Base-by-base conservation (phyloP, 768 basidiomycete species). In the Gymnopilus junonius region DNA sequence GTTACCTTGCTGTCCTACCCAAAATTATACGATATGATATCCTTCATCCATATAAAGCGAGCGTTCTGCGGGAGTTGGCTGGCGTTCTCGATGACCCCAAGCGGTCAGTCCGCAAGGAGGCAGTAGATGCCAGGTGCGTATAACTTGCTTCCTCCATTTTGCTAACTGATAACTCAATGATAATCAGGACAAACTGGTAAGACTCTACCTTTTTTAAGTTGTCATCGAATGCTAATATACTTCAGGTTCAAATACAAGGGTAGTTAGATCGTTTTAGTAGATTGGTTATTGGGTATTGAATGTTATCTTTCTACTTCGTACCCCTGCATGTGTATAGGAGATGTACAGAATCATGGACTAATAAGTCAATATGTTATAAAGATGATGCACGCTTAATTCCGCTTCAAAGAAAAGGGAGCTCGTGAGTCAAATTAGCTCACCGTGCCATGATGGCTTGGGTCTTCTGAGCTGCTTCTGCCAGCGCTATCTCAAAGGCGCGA, bases 11-110 rank as follows among this genome's bases (percentile, higher is more conserved):
- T 2, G 77, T 86, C 20, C 73, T 99, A 48, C 95, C 97, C 0
- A 82, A 80, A 40, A 82, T 88, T 34, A 85, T 98, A 53, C 87
- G 91, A 34, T 97, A 94, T 73, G 90, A 93, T 66, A 78, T 90
- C 12, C 80, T 99, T 39, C 94, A 97, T 70, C 89, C 92, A 1
- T 83, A 87, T 70, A 98, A 94, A 74, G 62, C 85, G 2, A 77
- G 71, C 0, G 91, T 97, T 23, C 74, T 98, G 55, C 87, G 87
- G 37, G 88, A 90, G 63, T 80, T 99, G 27, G 89, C 84, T 0
- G 87, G 83, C 64, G 86, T 84, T 4, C 75, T 99, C 50, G 97
- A 99, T 72, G 97, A 99, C 77, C 93, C 93, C n/a, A 91, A 90
- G 72, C 81, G 92, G 62, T 76, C 77, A 2, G 95, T 99, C 8